Base-by-base conservation (phyloP, 1,284 basidiomycete genomes). In the Cutaneotrichosporon mucoides region DNA sequence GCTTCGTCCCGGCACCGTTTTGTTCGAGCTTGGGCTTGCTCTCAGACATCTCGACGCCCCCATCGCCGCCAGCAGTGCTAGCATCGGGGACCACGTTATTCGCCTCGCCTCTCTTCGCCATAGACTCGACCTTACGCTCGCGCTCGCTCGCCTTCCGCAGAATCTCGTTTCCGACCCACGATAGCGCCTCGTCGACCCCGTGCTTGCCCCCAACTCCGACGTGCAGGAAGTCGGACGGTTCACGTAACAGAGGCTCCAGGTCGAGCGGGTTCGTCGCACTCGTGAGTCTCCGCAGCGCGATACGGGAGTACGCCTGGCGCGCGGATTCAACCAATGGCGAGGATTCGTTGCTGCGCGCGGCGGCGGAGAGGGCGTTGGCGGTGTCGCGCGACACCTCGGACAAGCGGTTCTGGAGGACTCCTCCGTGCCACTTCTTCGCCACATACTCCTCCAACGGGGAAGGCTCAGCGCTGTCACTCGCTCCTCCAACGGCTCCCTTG, bases 181-280 rank as follows among this genome's bases (percentile, higher is more conserved):
- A 54, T 9, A 76, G 55, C 4, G 69, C 71, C 11, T 62, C 61
- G 4, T 60, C 61, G 4, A 73, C 65, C 4, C 71, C 69, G 15
- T 53, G 60, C 57, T 68, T 68, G 6, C 64, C 68, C 9, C 72
- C 71, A 4, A 70, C 60, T 11, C 73, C 72, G 10, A 57, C 56
- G 58, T 71, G 67, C 44, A 65, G 40, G 53, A 76, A 76, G 56
- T 76, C 75, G 42, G 55, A 48, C 6, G 69, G 69, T 16, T 66
- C 59, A 11, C 62, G 59, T 12, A 76, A 66, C 24, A 76, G 59
- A 10, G 71, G 67, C 12, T 66, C 55, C 40, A 76, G 68, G 56
- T 76, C 69, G 51, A 76, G 66, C 1, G 70, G 69, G 48, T 72
- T 68, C 15, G 57, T 11, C 1, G 69, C 60, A 4, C 59, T 58